phyloP scores from a whole-genome alignment of 257 asterid species.

The Nicotiana tomentosiformis region DNA sequence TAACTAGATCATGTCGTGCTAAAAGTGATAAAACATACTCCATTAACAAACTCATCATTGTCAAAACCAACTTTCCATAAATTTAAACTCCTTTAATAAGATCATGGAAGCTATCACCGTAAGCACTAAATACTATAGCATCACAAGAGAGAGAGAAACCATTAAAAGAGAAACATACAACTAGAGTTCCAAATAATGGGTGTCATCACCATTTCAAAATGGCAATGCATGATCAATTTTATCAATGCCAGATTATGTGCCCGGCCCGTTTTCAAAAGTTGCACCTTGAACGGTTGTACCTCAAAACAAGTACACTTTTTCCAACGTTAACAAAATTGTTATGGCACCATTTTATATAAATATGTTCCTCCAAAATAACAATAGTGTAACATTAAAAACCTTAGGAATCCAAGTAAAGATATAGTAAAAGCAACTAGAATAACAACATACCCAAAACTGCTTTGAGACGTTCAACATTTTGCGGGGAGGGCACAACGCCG shows the following conservation, averaged over 20 bases:
- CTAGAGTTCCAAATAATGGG: too few relatives aligned
- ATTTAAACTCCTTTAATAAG: too few relatives aligned
- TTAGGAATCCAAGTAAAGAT: not conserved
- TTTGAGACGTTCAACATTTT: conserved; percentile 46
- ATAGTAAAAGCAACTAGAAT: not conserved
- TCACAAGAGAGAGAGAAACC: not conserved
- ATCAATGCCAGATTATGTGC: not conserved
- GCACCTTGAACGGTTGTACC: not conserved
- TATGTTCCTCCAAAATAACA: not conserved
- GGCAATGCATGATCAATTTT: not conserved
- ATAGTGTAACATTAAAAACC: too few relatives aligned
- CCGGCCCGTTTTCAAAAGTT: not conserved
- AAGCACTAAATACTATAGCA: too few relatives aligned
- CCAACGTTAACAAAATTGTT: not conserved
- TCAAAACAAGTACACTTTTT: not conserved
- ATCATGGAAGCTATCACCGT: too few relatives aligned
- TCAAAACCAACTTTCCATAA: too few relatives aligned
- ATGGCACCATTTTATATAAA: not conserved
- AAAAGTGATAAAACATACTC: too few relatives aligned
- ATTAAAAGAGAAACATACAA: not conserved
- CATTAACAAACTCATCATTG: too few relatives aligned
- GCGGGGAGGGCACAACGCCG: conserved; percentile 65
- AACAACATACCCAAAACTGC: conserved; percentile 51
- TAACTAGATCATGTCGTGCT: too few relatives aligned
- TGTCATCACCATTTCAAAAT: not conserved